These are phyloP conservation scores for Backusella tuberculispora DNA, from an alignment of 192 early-diverging fungal genomes.

Conservation along the genomic window DNA sequence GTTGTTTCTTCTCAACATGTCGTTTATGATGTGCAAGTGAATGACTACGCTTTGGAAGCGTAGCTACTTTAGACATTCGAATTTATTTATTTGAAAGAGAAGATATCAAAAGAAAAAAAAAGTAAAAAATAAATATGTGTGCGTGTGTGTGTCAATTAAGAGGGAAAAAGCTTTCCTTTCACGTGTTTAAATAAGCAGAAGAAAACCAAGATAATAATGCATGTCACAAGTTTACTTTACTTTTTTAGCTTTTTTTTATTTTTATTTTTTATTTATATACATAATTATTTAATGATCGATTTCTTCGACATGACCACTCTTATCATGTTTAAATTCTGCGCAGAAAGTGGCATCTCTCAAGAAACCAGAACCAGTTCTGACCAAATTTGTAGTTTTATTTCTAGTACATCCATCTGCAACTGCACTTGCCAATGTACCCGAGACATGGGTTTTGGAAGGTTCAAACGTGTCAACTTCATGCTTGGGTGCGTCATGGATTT, in stretches of 20 bases:
- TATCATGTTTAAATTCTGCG: slow-evolving; percentile 26
- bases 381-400: not conserved
- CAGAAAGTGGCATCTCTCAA: slow-evolving; percentile 15
- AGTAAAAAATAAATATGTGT: not conserved
- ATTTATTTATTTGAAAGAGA: not conserved
- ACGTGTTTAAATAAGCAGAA: not conserved
- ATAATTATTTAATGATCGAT: slow-evolving; percentile 18
- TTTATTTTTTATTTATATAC: not conserved
- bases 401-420: not conserved
- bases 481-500: slow-evolving; percentile 23
- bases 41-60: slow-evolving; percentile 22
- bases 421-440: not conserved
- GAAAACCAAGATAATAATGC: not conserved
- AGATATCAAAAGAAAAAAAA: not conserved
- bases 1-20: not conserved
- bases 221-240: not conserved
- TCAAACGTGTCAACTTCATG: slow-evolving; percentile 12
- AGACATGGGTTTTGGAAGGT: slow-evolving; percentile 24
- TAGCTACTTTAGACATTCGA: not conserved
- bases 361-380: not conserved
- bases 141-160: not conserved
- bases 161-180: not conserved
- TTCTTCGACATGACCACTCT: slow-evolving; percentile 16
- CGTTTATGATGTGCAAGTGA: slow-evolving; percentile 17
- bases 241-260: slow-evolving; percentile 17